Evolutionary conservation across 805 yeast genomes (phyloP), one percentile per base, ranked within the genome.

Genomic region (Ogataea trehalophila): DNA sequence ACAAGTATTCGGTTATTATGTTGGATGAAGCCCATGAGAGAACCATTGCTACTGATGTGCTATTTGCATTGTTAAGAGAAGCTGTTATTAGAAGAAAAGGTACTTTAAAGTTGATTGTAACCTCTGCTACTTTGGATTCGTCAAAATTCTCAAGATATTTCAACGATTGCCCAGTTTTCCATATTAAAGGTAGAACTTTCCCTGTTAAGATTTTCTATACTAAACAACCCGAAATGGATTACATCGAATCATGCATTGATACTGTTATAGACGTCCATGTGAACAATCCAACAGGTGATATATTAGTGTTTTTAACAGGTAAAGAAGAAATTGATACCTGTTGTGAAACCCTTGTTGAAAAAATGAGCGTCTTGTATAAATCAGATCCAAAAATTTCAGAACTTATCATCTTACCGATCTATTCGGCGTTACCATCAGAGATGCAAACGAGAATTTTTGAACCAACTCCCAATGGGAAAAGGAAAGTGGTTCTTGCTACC

Each of bases 11-110:
- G 0, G 94, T 87, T 2, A 80, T 94, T 3, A 87, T 94, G 90
- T 72, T 94, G 48, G 99, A 94, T 69, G 99, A 92, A 66, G 98
- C 98, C 0, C 99, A 94, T 70, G 99, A 94, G 67, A 75, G 99
- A 59, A 92, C 98, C 1, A 77, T 94, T 26, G 88, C 95, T 0
- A 94, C 98, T 0, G 99, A 94, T 72, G 84, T 94, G 22, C 69
- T 92, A 16, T 87, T 94, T 70, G 96, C 96, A 0, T 72, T 94
- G 36, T 68, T 94, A 49, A 85, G 88, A 57, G 79, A 82, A 46
- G 92, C 96, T 2, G 83, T 88, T 0, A 50, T 64, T 4, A 70
- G 71, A 45, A 77, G 96, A 52, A 87, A 92, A 2, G 70, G 70
- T 5, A 82, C 85, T 47, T 67, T 94, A 48, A 84, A 83, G 58